Percentiles rank a stretch among this genome's conserved stretches.
phyloP scores from a whole-genome alignment of 331 rosid species.

The Quercus lobata region DNA sequence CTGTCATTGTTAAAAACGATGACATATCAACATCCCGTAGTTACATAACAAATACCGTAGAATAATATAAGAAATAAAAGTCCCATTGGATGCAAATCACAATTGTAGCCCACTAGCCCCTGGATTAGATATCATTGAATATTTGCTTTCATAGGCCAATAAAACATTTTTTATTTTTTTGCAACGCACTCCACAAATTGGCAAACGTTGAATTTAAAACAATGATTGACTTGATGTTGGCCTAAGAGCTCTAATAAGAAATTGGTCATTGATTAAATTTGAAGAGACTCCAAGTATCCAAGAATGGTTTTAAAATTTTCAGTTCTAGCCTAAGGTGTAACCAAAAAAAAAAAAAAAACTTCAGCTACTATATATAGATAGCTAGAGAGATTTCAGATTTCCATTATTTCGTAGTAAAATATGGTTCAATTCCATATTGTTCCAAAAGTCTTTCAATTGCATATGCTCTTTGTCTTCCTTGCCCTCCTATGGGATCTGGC shows the following conservation, averaged over 20 bases:
- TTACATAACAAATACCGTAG: too few relatives aligned
- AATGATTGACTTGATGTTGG: too few relatives aligned
- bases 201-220: neutral
- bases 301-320: neutral
- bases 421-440: constrained; percentile 9
- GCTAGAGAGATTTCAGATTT: neutral
- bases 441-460: neutral
- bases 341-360: neutral
- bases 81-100: too few relatives aligned
- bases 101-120: too few relatives aligned
- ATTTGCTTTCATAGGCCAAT: too few relatives aligned
- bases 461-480: constrained; percentile 7
- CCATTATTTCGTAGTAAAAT: neutral
- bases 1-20: too few relatives aligned
- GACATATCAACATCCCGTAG: too few relatives aligned
- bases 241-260: too few relatives aligned
- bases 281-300: neutral
- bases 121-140: too few relatives aligned
- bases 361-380: too few relatives aligned
- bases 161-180: too few relatives aligned
- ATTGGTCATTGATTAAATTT: neutral
- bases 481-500: constrained; percentile 10
- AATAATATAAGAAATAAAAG: too few relatives aligned
- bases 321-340: neutral
- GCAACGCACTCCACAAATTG: neutral